Evolutionary conservation across 768 basidiomycete species (phyloP).

Genomic region (Termitomyces sp.): DNA sequence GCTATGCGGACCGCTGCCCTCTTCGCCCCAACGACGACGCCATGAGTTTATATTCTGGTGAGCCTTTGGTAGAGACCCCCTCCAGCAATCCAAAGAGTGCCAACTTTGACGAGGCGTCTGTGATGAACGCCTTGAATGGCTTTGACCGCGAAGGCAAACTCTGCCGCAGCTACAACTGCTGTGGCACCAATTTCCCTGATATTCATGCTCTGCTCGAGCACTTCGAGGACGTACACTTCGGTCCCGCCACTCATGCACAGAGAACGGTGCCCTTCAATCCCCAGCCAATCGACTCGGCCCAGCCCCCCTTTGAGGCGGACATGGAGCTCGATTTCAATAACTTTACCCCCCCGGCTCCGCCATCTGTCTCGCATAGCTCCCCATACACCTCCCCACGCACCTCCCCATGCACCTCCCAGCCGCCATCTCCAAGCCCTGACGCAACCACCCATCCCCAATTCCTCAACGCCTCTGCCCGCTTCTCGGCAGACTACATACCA

Average conservation of each 20-base stretch:
- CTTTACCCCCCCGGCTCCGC: slow-evolving; percentile 23
- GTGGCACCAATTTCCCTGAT: slow-evolving; percentile 68
- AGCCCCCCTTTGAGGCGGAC: slow-evolving; percentile 53
- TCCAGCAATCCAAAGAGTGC: slow-evolving; percentile 31
- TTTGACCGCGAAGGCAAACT: slow-evolving; percentile 73
- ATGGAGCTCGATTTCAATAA: slow-evolving; percentile 63
- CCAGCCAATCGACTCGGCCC: slow-evolving; percentile 20
- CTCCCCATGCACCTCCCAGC: slow-evolving; percentile 37
- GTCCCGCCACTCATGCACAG: slow-evolving; percentile 34
- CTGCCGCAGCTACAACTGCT: slow-evolving; percentile 88
- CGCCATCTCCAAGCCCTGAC: slow-evolving; percentile 47
- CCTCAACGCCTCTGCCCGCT: slow-evolving; percentile 68
- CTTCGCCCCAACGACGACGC: too few relatives aligned
- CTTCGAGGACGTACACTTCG: slow-evolving; percentile 82
- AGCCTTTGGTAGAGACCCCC: too few relatives aligned
- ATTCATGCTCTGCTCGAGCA: slow-evolving; percentile 87
- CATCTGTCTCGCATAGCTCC: slow-evolving; percentile 24
- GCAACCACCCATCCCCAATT: slow-evolving; percentile 22
- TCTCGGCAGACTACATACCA: slow-evolving; percentile 60
- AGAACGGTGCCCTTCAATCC: slow-evolving; percentile 47
- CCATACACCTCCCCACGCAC: slow-evolving; percentile 18
- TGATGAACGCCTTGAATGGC: slow-evolving; percentile 64
- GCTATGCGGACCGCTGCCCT: too few relatives aligned
- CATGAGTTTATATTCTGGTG: too few relatives aligned
- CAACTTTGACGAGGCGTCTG: slow-evolving; percentile 50